Evolutionary conservation across 257 asterid genomes (phyloP), one percentile per base, ranked within the genome.

Genomic region (Orobanche coerulescens): DNA sequence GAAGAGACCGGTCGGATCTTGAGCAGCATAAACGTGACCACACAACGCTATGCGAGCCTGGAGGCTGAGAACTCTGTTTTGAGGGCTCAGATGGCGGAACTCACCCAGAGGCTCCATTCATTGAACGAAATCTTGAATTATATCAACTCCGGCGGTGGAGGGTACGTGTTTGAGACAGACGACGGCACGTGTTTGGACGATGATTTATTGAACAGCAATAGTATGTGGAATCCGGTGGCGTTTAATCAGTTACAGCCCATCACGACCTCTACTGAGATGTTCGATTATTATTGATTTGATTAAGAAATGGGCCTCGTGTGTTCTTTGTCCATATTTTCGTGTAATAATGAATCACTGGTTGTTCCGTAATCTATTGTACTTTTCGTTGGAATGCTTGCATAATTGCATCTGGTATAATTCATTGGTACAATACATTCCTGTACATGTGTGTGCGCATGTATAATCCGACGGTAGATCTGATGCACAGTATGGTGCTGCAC

Each of bases 41-140:
- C 86, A 4, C 79, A 75, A 31, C 86, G 79, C 24, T 78, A 42
- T 33, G 46, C 71, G 66, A 75, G 48, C 15, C 74, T 88, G n/a
- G 97, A 84, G 75, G 76, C 94, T 2, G 91, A 92, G 5, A 92
- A 92, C 26, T 79, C 95, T 0, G 84, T 92, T 0, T 18, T 92
- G 65, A 73, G 85, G 23, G 97, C 98, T 23, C 97, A 86, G 71
- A 69, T 82, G 87, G 59, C 68, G 78, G 98, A 88, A 71, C 81
- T 92, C 46, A 68, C 77, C 2, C 95, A 88, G 14, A 78, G 95
- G 18, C 75, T 88, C 50, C 69, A 80, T 10, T 92, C 96, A 0
- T 71, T 92, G 4, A 71, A 84, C 52, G 94, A 83, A 5, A 88
- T 92, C 57, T 43, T 84, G 46, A 58, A 58, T 57, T 80, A 46